phyloP scores from a whole-genome alignment of 1,284 basidiomycete species.

The Trametes sp. region DNA sequence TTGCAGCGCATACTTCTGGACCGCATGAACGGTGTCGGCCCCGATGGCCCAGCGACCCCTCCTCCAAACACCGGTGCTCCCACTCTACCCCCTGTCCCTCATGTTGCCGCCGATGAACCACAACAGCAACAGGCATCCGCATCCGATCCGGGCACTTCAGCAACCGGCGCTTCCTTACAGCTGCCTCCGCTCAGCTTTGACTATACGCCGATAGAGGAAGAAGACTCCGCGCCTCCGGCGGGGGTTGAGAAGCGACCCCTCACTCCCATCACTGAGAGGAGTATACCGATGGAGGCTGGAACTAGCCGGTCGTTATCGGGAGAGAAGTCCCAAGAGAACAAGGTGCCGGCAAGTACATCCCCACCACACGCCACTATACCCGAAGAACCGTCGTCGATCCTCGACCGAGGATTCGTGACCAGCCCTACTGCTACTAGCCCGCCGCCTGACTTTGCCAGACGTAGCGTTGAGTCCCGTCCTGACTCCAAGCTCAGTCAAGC shows the following conservation, averaged over 20 bases:
- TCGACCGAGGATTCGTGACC: slow-evolving; percentile 25
- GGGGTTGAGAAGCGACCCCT: slow-evolving; percentile 36
- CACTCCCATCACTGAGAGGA: slow-evolving; percentile 46
- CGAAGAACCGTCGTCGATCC: slow-evolving; percentile 27
- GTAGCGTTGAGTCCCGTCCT: slow-evolving; percentile 42
- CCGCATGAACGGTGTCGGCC: slow-evolving; percentile 60
- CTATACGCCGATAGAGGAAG: slow-evolving; percentile 17
- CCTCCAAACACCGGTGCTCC: slow-evolving; percentile 30
- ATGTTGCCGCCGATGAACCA: slow-evolving; percentile 19
- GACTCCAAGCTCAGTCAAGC: slow-evolving; percentile 44
- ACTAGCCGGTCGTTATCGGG: slow-evolving; percentile 36
- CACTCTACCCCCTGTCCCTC: slow-evolving; percentile 38
- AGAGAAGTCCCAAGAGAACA: slow-evolving; percentile 20
- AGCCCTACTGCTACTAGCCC: slow-evolving; percentile 33
- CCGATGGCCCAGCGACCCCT: slow-evolving; percentile 25
- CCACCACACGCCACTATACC: slow-evolving; percentile 25
- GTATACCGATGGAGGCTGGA: slow-evolving; percentile 31
- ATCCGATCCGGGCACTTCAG: slow-evolving; percentile 6
- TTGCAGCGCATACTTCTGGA: slow-evolving; percentile 71
- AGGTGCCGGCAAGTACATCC: neutral
- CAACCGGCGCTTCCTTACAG: slow-evolving; percentile 34
- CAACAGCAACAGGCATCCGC: neutral
- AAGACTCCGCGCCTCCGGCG: slow-evolving; percentile 1
- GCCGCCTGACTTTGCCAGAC: slow-evolving; percentile 26
- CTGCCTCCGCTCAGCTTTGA: slow-evolving; percentile 46